A percentile compares a stretch with the other conserved stretches of the same genome.
phyloP scores from a whole-genome alignment of 2,329 filamentous ascomycete species.

The Lachnellula arida region DNA sequence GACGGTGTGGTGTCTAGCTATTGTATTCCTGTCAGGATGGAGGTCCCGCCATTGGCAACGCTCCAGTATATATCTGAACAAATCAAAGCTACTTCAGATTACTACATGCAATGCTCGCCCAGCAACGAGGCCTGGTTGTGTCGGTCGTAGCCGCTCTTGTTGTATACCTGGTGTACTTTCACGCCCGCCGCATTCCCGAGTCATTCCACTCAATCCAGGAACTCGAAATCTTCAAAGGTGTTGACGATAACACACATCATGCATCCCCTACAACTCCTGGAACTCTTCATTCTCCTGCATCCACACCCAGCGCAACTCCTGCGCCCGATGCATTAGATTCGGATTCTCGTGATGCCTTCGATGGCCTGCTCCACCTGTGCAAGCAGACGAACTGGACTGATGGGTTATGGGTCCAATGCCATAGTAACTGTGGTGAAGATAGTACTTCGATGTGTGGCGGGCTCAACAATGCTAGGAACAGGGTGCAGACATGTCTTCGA shows the following conservation, averaged over 20 bases:
- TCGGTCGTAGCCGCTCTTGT: background rate
- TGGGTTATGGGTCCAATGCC: slow-evolving; percentile 18
- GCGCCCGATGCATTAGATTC: background rate
- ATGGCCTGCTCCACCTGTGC: slow-evolving; percentile 7
- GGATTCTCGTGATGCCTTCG: background rate
- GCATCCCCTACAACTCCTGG: background rate
- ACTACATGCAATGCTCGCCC: background rate
- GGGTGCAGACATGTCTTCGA: slow-evolving; percentile 16
- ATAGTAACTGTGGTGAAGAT: slow-evolving; percentile 5
- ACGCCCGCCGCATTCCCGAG: background rate
- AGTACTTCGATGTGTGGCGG: slow-evolving; percentile 10
- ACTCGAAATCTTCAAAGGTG: background rate
- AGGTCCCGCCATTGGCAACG: too few species aligned
- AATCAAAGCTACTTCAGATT: background rate
- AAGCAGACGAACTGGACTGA: slow-evolving; percentile 13
- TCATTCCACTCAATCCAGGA: background rate
- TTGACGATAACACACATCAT: background rate
- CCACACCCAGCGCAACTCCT: background rate
- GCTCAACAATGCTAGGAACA: slow-evolving; percentile 15
- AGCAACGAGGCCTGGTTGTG: background rate
- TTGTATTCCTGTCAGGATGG: too few species aligned
- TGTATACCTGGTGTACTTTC: background rate
- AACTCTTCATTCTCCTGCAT: background rate
- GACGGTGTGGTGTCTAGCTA: too few species aligned
- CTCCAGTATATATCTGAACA: background rate